Evolutionary conservation across 495 filamentous ascomycete genomes (phyloP), one percentile per base, ranked within the genome.

Genomic region (Aspergillus heteromorphus): DNA sequence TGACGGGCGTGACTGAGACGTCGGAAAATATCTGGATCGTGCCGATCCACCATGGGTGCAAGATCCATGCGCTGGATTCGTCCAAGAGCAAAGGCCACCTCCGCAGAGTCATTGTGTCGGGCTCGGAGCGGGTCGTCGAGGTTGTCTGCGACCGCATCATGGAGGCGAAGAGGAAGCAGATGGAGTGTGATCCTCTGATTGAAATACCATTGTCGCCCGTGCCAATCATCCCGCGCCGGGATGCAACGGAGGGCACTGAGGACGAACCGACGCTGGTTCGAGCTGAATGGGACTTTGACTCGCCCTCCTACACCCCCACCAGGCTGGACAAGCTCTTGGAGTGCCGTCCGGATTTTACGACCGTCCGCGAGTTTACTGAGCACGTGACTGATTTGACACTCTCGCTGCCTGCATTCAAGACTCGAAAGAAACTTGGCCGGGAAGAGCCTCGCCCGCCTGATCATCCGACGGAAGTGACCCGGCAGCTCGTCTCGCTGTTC

Each of bases 1-100:
- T 77, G 23, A 57, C 64, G 18, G 74, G 74, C 3, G 48, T 64
- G 6, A 66, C 63, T 14, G 52, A 54, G 1, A 60, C 56, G 31
- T 53, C 55, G 40, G 74, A 77, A 51, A 77, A 77, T 55, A 65
- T 76, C 8, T 76, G 63, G 64, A 67, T 65, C 52, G 51, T 71
- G 7, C 51, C 57, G 9, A 40, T 75, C 14, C 67, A 60, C 11
- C 65, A 75, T 52, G 74, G 73, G 23, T 76, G 74, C 47, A 63
- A 64, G 25, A 67, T 77, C 23, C 74, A 70, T 31, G 63, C 74
- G 2, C 27, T 72, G 19, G 56, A 59, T 38, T 38, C 65, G 14
- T 16, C 29, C 0, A 63, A 76, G 42, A 71, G 67, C 47, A 63
- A 70, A 27, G 72, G 73, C 14, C 19, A 58, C 0, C 45, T 60